A percentile compares a stretch with the other conserved stretches of the same genome.
Conservation (phyloP, 805 yeast species). For the Saturnispora sanitii region DNA sequence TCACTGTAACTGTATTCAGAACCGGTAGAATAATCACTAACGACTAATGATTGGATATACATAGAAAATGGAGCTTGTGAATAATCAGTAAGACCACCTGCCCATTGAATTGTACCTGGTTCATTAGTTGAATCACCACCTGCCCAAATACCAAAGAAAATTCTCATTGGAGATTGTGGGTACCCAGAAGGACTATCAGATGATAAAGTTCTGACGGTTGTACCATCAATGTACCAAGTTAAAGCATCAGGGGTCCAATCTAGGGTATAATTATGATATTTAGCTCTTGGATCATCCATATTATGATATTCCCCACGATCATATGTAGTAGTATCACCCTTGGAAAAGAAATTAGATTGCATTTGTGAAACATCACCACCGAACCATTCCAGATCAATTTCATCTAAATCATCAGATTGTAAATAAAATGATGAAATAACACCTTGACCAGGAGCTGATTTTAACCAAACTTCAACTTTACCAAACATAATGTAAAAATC, state of each 20-base stretch:
- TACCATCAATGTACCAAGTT: conserved; percentile 68
- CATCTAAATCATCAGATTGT: conserved; percentile 80
- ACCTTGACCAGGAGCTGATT: conserved; percentile 73
- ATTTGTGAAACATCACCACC: conserved; percentile 71
- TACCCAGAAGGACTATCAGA: conserved; percentile 54
- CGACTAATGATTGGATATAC: conserved; percentile 47
- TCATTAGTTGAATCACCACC: conserved; percentile 65
- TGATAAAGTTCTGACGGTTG: conserved; percentile 50
- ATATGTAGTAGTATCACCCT: conserved; percentile 68
- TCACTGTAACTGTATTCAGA: conserved; percentile 45
- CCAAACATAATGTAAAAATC: conserved; percentile 87
- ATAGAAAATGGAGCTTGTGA: conserved; percentile 58
- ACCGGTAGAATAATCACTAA: conserved; percentile 67
- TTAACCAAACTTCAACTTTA: conserved; percentile 57
- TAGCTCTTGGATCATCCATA: conserved; percentile 45
- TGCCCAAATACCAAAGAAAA: conserved; percentile 64
- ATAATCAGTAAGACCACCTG: conserved; percentile 67
- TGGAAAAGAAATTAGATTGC: conserved; percentile 72
- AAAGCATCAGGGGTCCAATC: conserved; percentile 69
- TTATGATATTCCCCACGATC: conserved; percentile 70
- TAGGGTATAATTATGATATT: conserved; percentile 68
- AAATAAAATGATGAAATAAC: conserved; percentile 72
- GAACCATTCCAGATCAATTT: conserved; percentile 80
- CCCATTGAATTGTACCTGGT: conserved; percentile 71
- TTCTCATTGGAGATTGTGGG: conserved; percentile 82